A percentile compares a stretch with the other conserved stretches of the same genome.
Conservation (phyloP, 257 asterid genomes). For the Solanum virginianum region DNA sequence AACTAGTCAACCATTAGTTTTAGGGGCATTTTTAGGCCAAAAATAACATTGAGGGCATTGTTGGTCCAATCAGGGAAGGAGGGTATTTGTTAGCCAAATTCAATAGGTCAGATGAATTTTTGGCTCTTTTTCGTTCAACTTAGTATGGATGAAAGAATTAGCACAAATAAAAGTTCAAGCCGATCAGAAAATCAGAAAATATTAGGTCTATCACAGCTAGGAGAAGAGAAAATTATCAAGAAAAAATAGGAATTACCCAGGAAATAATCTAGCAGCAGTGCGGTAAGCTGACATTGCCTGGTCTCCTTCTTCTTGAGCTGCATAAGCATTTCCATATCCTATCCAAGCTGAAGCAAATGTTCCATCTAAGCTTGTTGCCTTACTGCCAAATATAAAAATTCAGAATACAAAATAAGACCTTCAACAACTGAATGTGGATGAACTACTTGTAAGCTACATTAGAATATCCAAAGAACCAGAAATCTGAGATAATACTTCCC, state of each 20-base stretch:
- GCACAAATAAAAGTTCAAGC: not conserved
- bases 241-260: constrained; percentile 47
- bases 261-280: constrained; percentile 97
- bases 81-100: not conserved
- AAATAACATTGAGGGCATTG: not conserved
- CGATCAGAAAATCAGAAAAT: not conserved
- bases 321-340: constrained; percentile 91
- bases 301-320: constrained; percentile 97
- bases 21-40: not conserved
- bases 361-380: constrained; percentile 93
- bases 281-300: constrained; percentile 99
- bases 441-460: not conserved
- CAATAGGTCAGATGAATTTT: not conserved
- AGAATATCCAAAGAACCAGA: not conserved
- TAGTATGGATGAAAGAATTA: not conserved
- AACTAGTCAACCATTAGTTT: not conserved
- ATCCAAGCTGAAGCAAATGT: constrained; percentile 97
- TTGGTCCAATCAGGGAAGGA: not conserved
- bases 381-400: constrained; percentile 39
- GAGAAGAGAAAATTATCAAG: not conserved
- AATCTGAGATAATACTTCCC: not conserved
- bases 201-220: not conserved
- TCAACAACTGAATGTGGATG: not conserved
- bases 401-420: not conserved
- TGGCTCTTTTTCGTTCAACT: not conserved